Evolutionary conservation across 148 eudicot genomes (phyloP).

Genomic region (Vaccinium corymbosum): DNA sequence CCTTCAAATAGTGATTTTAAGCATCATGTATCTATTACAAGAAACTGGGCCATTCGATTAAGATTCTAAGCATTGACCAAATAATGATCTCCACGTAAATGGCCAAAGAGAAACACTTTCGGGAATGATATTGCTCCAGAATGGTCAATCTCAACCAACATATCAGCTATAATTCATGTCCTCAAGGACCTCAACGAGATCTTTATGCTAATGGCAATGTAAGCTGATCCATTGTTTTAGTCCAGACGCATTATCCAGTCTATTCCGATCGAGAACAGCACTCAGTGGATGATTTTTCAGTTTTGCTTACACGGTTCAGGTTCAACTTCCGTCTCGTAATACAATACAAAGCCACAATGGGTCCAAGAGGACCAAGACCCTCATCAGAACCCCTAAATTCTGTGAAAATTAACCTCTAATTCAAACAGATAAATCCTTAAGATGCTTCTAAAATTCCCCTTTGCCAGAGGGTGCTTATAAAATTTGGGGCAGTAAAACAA

Average conservation of each 20-base stretch:
- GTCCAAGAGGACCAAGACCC: background rate
- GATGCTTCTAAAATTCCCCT: background rate
- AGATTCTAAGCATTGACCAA: background rate
- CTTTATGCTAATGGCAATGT: background rate
- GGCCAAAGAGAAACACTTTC: background rate
- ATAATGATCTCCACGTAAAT: background rate
- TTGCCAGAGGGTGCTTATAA: background rate
- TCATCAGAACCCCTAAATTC: background rate
- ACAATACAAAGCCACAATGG: background rate
- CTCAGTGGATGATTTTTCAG: background rate
- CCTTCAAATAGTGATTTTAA: background rate
- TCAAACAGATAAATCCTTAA: background rate
- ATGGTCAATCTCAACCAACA: constrained; percentile 3
- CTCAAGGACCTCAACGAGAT: background rate
- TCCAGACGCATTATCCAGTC: background rate
- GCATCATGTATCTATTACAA: background rate
- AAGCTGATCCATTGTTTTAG: background rate
- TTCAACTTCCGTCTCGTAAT: background rate
- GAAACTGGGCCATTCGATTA: background rate
- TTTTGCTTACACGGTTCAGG: background rate
- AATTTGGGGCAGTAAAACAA: background rate
- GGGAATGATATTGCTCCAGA: background rate
- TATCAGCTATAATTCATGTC: background rate
- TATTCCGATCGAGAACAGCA: background rate
- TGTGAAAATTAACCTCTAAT: background rate